phyloP scores from a whole-genome alignment of 1,139 yeast species.

The Taphrina deformans region DNA sequence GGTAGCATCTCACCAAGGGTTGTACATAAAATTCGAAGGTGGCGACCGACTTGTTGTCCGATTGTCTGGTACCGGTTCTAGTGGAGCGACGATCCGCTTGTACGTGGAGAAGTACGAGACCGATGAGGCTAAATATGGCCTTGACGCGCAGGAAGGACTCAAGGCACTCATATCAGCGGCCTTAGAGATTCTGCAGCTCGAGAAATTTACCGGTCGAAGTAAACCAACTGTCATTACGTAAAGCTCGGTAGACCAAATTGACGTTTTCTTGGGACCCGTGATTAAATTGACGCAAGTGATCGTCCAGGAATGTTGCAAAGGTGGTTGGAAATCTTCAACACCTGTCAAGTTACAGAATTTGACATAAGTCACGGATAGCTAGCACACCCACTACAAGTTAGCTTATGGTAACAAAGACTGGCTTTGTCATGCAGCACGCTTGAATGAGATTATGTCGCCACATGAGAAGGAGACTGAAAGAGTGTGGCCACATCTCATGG shows the following conservation, averaged over 20 bases:
- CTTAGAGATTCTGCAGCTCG: slow-evolving; percentile 66
- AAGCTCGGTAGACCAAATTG: too few relatives aligned
- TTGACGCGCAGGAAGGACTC: slow-evolving; percentile 70
- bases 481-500: too few relatives aligned
- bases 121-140: slow-evolving; percentile 55
- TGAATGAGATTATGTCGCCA: too few relatives aligned
- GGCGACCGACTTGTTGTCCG: slow-evolving; percentile 89
- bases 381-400: too few relatives aligned
- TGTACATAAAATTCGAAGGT: slow-evolving; percentile 73
- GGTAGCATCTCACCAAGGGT: slow-evolving; percentile 87
- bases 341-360: background rate
- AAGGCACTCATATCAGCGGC: slow-evolving; percentile 63
- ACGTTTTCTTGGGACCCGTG: too few relatives aligned
- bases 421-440: too few relatives aligned
- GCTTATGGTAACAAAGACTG: too few relatives aligned
- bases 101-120: slow-evolving; percentile 79
- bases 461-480: too few relatives aligned
- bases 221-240: slow-evolving; percentile 84
- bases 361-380: too few relatives aligned
- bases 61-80: slow-evolving; percentile 95
- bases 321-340: too few relatives aligned
- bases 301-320: too few relatives aligned
- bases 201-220: slow-evolving; percentile 74
- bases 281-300: too few relatives aligned
- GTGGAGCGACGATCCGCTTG: slow-evolving; percentile 95